A percentile compares a stretch with the other conserved stretches of the same genome.
phyloP scores from a whole-genome alignment of 164 flowering plant species.

The Piper longum region DNA sequence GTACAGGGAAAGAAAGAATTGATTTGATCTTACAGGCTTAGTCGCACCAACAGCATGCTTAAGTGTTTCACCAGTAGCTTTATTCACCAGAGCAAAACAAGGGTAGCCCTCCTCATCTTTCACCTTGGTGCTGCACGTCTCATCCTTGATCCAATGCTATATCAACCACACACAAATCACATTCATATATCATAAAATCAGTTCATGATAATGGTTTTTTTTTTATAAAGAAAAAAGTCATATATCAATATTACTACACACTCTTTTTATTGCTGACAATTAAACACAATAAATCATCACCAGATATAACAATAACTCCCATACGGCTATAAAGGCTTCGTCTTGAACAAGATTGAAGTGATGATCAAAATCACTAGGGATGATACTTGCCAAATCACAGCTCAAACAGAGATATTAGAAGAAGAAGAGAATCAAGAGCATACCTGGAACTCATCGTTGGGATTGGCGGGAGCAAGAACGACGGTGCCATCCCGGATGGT shows the following conservation, averaged over 20 bases:
- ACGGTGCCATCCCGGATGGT: constrained; percentile 41
- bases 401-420: too few species aligned
- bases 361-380: neutral
- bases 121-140: constrained; percentile 53
- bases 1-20: neutral
- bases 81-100: constrained; percentile 48
- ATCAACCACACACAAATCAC: neutral
- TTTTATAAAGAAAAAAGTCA: too few species aligned
- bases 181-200: neutral
- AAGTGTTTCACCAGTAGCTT: constrained; percentile 57
- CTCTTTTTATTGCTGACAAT: too few species aligned
- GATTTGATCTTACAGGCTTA: constrained; percentile 36
- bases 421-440: neutral
- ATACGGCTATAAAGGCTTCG: too few species aligned
- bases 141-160: constrained; percentile 72
- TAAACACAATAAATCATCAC: too few species aligned
- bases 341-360: neutral
- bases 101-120: constrained; percentile 63
- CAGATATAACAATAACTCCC: neutral
- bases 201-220: neutral
- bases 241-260: neutral
- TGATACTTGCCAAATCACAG: neutral
- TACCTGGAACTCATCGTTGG: constrained; percentile 24
- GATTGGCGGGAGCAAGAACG: constrained; percentile 36
- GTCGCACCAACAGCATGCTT: constrained; percentile 53